These are phyloP conservation scores for Zasmidium angulare DNA, from an alignment of 2,329 filamentous ascomycete genomes.

Conservation along the genomic window DNA sequence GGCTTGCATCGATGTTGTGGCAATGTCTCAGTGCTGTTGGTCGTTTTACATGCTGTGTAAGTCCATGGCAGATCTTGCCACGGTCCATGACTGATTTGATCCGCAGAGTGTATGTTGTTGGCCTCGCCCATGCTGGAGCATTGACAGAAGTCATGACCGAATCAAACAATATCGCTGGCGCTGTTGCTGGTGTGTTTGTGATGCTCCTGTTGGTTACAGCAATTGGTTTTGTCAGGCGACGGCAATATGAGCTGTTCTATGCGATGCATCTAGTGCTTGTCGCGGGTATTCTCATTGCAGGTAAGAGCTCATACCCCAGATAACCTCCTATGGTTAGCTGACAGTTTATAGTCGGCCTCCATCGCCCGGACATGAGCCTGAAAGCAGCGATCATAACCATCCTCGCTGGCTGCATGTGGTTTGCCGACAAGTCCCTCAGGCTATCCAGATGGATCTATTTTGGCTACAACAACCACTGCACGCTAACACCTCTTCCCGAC, in stretches of 20 bases:
- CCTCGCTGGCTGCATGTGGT: slow-evolving; percentile 19
- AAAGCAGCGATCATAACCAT: slow-evolving; percentile 24
- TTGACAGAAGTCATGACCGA: slow-evolving; percentile 13
- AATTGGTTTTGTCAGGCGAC: slow-evolving; percentile 19
- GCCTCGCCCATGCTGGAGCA: slow-evolving; percentile 14
- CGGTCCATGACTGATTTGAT: neutral
- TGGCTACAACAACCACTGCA: slow-evolving; percentile 16
- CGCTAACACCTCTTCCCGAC: slow-evolving; percentile 20
- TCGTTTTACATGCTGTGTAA: slow-evolving; percentile 24
- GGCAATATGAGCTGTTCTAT: slow-evolving; percentile 29
- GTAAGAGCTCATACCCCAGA: slow-evolving; percentile 7
- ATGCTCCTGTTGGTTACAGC: slow-evolving; percentile 25
- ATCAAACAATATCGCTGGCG: slow-evolving; percentile 18
- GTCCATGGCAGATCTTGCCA: neutral
- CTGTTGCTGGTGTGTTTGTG: slow-evolving; percentile 24
- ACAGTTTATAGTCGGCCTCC: slow-evolving; percentile 18
- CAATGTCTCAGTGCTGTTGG: slow-evolving; percentile 22
- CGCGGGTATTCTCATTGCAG: slow-evolving; percentile 18
- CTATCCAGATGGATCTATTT: slow-evolving; percentile 21
- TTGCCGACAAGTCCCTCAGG: slow-evolving; percentile 21
- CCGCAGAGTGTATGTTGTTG: slow-evolving; percentile 16
- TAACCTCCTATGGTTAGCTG: neutral
- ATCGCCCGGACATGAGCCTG: slow-evolving; percentile 19
- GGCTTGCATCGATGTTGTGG: slow-evolving; percentile 27
- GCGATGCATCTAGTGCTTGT: slow-evolving; percentile 22